Base-by-base conservation (phyloP, 2,329 filamentous ascomycete species). In the Arthroderma sp. region DNA sequence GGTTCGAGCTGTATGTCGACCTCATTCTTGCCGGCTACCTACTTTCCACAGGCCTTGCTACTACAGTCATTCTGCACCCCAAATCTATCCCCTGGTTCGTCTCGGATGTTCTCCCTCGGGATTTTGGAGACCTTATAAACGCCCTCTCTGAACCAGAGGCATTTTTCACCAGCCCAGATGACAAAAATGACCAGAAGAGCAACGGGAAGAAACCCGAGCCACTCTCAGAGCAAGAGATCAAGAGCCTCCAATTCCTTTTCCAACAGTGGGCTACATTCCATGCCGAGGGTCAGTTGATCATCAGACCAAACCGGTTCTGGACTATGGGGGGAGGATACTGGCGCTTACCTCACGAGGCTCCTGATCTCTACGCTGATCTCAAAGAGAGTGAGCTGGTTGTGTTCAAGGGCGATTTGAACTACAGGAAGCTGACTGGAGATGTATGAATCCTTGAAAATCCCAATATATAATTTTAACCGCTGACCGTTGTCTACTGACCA, bases 71-170 rank as follows among this genome's bases (percentile, higher is more conserved):
- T 15, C 74, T 98, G 6, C 88, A 94, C 57, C 88, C 91, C 42
- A 98, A 98, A 68, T 81, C 80, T 22, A 88, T 98, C 47, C 91
- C 91, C 1, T 98, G 91, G 91, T 98, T 96, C 60, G 91, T 98
- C 40, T 95, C 87, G 1, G 91, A 98, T 57, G 91, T 96, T 3
- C 66, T 94, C 7, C 88, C 89, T 0, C 73, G 70, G 36, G 91
- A 98, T 65, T 95, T 96, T 55, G 73, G 72, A 1, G 79, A 81
- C n/a, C 74, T 96, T 2, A 76, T 98, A 42, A 79, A 76, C 50
- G 85, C 83, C 4, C 74, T 98, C n/a, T 77, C 81, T 5, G 74
- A 80, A 53, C 85, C 91, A 1, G 78, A 81, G 53, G 56, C 65
- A 7, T 94, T 96, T 64, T 96, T 91, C 66, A 78, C 78, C 0